phyloP scores from a whole-genome alignment of 139 green algal genomes.

The Chlamydomonas sphaeroides region DNA sequence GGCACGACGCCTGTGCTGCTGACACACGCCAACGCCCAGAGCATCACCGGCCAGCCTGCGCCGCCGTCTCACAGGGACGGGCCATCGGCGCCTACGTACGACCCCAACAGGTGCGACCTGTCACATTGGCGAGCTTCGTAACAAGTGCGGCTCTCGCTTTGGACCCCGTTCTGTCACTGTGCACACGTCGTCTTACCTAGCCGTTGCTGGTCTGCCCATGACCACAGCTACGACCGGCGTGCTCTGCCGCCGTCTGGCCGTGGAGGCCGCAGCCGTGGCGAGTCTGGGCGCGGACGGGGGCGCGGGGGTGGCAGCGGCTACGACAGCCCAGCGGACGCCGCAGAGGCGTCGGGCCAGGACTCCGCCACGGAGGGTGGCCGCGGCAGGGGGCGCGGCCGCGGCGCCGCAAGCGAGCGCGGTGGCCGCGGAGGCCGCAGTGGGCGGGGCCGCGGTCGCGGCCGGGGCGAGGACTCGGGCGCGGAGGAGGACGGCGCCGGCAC shows the following conservation, averaged over 20 bases:
- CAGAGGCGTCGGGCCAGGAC: background rate
- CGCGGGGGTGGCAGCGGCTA: conserved; percentile 16
- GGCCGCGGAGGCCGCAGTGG: conserved; percentile 14
- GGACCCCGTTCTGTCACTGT: too few species aligned
- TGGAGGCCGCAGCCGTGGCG: background rate
- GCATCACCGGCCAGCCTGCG: background rate
- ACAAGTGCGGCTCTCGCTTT: too few species aligned
- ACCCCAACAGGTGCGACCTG: conserved; percentile 35
- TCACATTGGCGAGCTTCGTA: too few species aligned
- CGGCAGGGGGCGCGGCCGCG: conserved; percentile 4
- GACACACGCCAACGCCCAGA: conserved; percentile 27
- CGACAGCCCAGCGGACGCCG: conserved; percentile 24
- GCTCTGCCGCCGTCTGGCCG: background rate
- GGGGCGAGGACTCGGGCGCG: conserved; percentile 20
- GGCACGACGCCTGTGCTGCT: conserved; percentile 40
- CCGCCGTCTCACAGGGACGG: background rate
- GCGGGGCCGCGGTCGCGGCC: conserved; percentile 3
- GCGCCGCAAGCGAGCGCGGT: background rate
- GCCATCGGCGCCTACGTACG: background rate
- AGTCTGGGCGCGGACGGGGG: background rate
- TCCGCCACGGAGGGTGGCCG: background rate
- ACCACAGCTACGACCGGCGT: conserved; percentile 27
- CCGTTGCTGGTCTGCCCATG: too few species aligned
- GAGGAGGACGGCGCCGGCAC: conserved; percentile 6
- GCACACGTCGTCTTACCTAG: too few species aligned